Percentiles rank a stretch among this genome's conserved stretches.
Evolutionary conservation across 768 basidiomycete species (phyloP).

Genomic region (Cyclocybe aegerita): DNA sequence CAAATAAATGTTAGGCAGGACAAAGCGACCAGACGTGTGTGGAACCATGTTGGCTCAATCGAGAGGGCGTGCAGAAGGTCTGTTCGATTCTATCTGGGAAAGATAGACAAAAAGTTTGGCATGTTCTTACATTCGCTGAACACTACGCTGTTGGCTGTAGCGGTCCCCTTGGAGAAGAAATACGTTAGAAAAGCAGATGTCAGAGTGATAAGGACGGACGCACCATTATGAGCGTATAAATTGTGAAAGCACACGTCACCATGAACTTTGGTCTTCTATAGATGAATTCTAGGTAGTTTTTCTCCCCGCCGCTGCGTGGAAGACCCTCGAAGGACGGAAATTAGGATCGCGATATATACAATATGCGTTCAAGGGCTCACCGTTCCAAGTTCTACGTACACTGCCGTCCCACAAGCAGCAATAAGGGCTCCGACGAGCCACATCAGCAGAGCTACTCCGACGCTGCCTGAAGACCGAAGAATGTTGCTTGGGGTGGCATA

Average conservation of each 20-base stretch:
- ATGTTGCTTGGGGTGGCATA: constrained; percentile 73
- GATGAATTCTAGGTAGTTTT: constrained; percentile 75
- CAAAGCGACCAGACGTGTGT: constrained; percentile 54
- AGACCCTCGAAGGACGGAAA: constrained; percentile 44
- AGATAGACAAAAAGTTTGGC: not conserved
- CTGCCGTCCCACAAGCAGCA: constrained; percentile 64
- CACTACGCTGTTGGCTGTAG: constrained; percentile 59
- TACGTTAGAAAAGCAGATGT: not conserved
- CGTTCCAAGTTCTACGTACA: constrained; percentile 76
- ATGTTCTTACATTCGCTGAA: constrained; percentile 68
- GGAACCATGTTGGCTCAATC: constrained; percentile 40
- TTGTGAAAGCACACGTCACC: constrained; percentile 55
- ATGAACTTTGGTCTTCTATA: constrained; percentile 62
- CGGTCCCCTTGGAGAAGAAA: constrained; percentile 44
- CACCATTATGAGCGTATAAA: constrained; percentile 59
- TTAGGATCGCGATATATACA: not conserved
- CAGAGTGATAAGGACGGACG: constrained; percentile 15
- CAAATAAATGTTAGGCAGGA: constrained; percentile 56
- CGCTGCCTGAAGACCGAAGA: constrained; percentile 64
- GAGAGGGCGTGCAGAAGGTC: constrained; percentile 59
- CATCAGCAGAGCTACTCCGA: constrained; percentile 66
- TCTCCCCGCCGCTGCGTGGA: constrained; percentile 73
- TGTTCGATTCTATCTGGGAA: constrained; percentile 21
- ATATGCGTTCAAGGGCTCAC: constrained; percentile 31
- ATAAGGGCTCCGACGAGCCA: constrained; percentile 70